Evolutionary conservation across 441 rosid genomes (phyloP), one percentile per base, ranked within the genome.

Genomic region (Oxalis stricta): DNA sequence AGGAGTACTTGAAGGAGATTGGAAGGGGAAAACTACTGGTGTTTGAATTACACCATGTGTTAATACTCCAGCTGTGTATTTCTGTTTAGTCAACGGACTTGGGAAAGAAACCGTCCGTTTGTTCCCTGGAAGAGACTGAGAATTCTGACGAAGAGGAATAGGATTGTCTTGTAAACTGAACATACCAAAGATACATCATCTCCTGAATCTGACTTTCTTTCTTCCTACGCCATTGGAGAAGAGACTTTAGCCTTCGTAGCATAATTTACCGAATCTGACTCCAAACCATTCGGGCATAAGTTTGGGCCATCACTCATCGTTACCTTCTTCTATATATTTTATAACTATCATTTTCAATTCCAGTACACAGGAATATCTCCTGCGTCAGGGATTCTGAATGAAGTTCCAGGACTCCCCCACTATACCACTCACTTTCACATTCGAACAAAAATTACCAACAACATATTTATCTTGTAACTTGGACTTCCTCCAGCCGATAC

Each of bases 371-470:
- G 48, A 83, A 79, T 17, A 91, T 86, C 66, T 86, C n/a, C 99
- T 5, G 94, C 77, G 48, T 91, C 99, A 3, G 96, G 76, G 39
- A 91, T 68, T 44, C 77, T 59, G 39, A 86, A 86, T 26, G 85
- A 74, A 28, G 95, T 79, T 31, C 96, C 96, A 0, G 95, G 99
- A 65, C 94, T 86, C 12, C 51, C 60, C 40, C 77, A n/a, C 68
- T 18, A 77, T 64, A 6, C 80, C 82, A n/a, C 69, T 77, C 48
- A 67, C 87, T 60, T 56, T 71, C 22, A 69, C 55, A 31, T 76
- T 76, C 9, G 69, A 70, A 65, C 50, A 60, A 38, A 68, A 50
- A n/a, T 34, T 66, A 24, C 40, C 63, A 52, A 72, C 73, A 10
- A 59, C 58, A 13, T 36, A 22, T 37, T 34, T 53, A 44, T 67